Base-by-base conservation (phyloP, 2,329 filamentous ascomycete species). In the Cladorrhinum sp. region DNA sequence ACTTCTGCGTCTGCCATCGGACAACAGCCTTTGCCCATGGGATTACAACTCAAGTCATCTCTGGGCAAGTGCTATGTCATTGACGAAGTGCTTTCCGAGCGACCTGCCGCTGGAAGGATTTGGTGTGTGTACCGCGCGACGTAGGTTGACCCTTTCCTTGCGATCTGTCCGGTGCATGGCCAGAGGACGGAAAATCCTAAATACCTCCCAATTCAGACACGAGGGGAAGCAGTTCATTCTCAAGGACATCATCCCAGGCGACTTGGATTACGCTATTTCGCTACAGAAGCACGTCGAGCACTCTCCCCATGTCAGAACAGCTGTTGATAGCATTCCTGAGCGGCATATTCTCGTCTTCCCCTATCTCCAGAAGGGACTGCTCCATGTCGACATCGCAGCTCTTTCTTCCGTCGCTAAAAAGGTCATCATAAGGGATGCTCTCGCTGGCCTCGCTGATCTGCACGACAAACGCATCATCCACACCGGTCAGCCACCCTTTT, bases 61-160 rank as follows among this genome's bases (percentile, higher is more conserved):
- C 55, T 61, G 24, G 53, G 33, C 52, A 65, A 65, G 48, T 59
- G 48, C 53, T 65, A 65, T 61, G 42, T 63, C 53, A 58, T 65
- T 63, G 56, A 63, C 58, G 26, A 63, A 59, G 63, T 65, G 58
- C 60, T 65, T 58, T 65, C 63, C 42, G 46, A 61, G 61, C 63
- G 63, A 58, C 55, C 26, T 59, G 63, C 58, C 56, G 58, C 61
- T 56, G 60, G 60, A 24, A 61, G 58, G 55, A 55, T 58, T 53
- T 64, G 58, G 63, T 62, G 52, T 61, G 58, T 64, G 49, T 64
- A 64, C 60, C 60, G 56, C 52, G 60, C 63, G 55, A 62, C 33
- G 60, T 64, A 61, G 60, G 63, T 59, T 60, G 55, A 50, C 21
- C 59, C n/a, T 59, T 62, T 61, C 51, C 59, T 55, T 57, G 54